Percentiles rank a stretch among this genome's conserved stretches.
Conservation (phyloP, 768 basidiomycete species). For the Mycena galericulata region DNA sequence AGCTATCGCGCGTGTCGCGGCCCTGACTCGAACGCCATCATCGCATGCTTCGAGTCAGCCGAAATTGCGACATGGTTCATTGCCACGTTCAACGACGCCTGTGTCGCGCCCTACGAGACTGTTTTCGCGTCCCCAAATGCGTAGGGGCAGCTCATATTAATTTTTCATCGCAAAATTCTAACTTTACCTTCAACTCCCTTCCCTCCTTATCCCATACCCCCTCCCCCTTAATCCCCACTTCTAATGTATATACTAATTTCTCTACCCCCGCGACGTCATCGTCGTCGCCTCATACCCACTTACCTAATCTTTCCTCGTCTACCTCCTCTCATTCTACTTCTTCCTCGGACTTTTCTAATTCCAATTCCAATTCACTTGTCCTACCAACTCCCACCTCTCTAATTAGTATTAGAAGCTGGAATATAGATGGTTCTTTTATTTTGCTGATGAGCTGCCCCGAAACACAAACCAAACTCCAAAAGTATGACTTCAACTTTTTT, state of each 20-base stretch:
- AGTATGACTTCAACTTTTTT: conserved; percentile 2
- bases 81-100: not conserved
- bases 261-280: not conserved
- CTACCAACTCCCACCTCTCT: not conserved
- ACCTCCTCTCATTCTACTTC: not conserved
- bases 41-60: not conserved
- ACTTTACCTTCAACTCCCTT: not conserved
- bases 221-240: not conserved
- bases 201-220: not conserved
- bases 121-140: not conserved
- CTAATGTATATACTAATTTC: not conserved
- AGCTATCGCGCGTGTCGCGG: not conserved
- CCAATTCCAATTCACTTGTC: not conserved
- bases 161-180: not conserved
- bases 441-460: not conserved
- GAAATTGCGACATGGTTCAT: not conserved
- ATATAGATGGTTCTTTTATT: not conserved
- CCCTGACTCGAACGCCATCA: not conserved
- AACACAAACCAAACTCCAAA: not conserved
- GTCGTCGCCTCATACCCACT: not conserved
- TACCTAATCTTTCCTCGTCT: not conserved
- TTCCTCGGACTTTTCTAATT: not conserved
- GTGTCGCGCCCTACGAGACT: not conserved
- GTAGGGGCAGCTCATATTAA: not conserved
- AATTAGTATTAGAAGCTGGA: conserved; percentile 3